Evolutionary conservation across 305 asterid species (phyloP), one percentile per base, ranked within the genome.

Genomic region (Fraxinus latifolia): DNA sequence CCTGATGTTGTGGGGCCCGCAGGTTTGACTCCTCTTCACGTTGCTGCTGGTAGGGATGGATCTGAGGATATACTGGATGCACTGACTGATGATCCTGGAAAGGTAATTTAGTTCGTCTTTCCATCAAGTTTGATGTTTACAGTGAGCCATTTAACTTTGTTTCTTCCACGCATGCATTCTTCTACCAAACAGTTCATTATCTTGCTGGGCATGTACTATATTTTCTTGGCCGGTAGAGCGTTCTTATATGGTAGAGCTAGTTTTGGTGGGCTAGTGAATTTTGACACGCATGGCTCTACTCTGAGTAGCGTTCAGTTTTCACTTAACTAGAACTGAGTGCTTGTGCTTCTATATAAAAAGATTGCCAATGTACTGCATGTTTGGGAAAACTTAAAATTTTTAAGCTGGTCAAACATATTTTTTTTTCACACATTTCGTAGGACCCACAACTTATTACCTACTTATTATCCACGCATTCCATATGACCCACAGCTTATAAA

Each of bases 11-110:
- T 85, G 6, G 97, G 97, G 68, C 90, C 95, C 29, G 95, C 91
- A 67, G 97, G 95, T 78, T 83, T 91, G 84, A 93, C 97, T 9
- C 97, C 97, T 79, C 95, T 93, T 87, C 97, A 93, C 85, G 88
- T 92, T 68, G 97, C 97, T 17, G 95, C 97, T 58, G 93, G 94
- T 83, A 86, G 88, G 86, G 96, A 92, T 82, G 93, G 94, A 71
- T 90, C 93, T 60, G 97, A 90, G 82, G 94, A 92, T 74, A 86
- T 89, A 42, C 85, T 91, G 77, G 95, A 92, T 77, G 97, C 94
- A 44, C 79, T 93, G 85, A 93, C 92, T 1, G 86, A 91, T 79
- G 97, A 93, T 88, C 97, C 95, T 12, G 88, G 92, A 79, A 85
- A 86, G 93, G 97, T 92, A 88, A 78, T 37, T n/a, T 67, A 47